Conservation (phyloP, 2,329 filamentous ascomycete genomes). For the Colletotrichum chlorophyti region DNA sequence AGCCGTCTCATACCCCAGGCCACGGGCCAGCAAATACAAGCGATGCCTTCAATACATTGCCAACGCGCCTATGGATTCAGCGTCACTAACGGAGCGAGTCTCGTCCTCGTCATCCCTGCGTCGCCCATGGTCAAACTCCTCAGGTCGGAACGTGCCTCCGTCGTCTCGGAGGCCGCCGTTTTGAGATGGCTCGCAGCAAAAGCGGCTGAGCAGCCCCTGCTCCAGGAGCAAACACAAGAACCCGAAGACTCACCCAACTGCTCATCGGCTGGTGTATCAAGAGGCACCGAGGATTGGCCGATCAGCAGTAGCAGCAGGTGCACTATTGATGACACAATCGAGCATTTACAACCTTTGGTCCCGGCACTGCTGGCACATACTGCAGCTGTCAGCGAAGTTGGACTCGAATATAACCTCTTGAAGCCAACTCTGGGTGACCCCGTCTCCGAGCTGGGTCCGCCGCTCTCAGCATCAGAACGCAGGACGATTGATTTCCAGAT, state of each 20-base stretch:
- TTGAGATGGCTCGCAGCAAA: conserved; percentile 50
- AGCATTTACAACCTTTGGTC: conserved; percentile 31
- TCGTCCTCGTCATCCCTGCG: conserved; percentile 52
- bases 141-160: conserved; percentile 52
- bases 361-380: conserved; percentile 50
- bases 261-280: too few species aligned
- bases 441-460: conserved; percentile 42
- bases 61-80: conserved; percentile 51
- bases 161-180: conserved; percentile 51
- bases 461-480: conserved; percentile 44
- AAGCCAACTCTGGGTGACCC: conserved; percentile 44
- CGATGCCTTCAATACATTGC: conserved; percentile 43
- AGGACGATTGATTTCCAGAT: conserved; percentile 51
- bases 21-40: conserved; percentile 40
- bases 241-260: conserved; percentile 1
- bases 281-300: too few species aligned
- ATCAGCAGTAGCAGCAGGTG: neutral
- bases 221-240: conserved; percentile 9
- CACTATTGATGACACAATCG: neutral
- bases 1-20: conserved; percentile 39
- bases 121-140: conserved; percentile 50
- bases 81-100: conserved; percentile 46
- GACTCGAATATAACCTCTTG: conserved; percentile 51
- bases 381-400: conserved; percentile 34
- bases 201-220: neutral